Evolutionary conservation across 345 rosid genomes (phyloP).

Genomic region (Boechera retrofracta): DNA sequence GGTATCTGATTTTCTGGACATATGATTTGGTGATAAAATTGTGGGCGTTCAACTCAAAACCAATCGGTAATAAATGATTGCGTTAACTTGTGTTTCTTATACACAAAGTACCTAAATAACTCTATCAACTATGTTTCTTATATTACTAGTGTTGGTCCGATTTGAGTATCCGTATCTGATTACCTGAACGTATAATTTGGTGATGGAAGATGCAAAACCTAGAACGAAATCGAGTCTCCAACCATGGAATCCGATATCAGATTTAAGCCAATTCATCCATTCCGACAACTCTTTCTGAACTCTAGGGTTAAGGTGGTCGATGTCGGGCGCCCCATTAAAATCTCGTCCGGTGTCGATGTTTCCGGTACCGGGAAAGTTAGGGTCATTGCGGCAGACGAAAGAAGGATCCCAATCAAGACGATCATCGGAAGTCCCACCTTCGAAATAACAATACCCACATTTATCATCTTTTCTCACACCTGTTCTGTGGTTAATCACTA

Average conservation of each 20-base stretch:
- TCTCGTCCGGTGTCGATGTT: slow-evolving; percentile 67
- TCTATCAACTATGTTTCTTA: neutral
- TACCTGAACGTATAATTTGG: slow-evolving; percentile 54
- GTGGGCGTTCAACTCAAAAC: too few relatives aligned
- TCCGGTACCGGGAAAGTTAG: slow-evolving; percentile 63
- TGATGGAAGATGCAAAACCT: slow-evolving; percentile 68
- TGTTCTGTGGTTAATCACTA: slow-evolving; percentile 87
- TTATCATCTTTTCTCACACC: slow-evolving; percentile 70
- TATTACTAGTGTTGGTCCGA: neutral
- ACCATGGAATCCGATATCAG: slow-evolving; percentile 74
- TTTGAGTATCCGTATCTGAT: neutral
- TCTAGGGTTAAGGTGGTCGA: slow-evolving; percentile 75
- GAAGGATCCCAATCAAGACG: slow-evolving; percentile 92
- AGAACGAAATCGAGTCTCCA: slow-evolving; percentile 78
- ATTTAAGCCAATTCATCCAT: slow-evolving; percentile 93
- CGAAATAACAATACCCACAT: slow-evolving; percentile 71
- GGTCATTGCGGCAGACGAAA: slow-evolving; percentile 64
- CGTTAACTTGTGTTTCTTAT: too few relatives aligned
- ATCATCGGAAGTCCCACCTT: slow-evolving; percentile 81
- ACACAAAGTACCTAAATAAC: too few relatives aligned
- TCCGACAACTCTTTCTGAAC: slow-evolving; percentile 73
- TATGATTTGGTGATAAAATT: too few relatives aligned
- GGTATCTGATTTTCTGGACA: too few relatives aligned
- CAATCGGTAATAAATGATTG: too few relatives aligned
- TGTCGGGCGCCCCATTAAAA: slow-evolving; percentile 70